Conservation (phyloP, 1,284 basidiomycete species). For the Ustilago hordei region DNA sequence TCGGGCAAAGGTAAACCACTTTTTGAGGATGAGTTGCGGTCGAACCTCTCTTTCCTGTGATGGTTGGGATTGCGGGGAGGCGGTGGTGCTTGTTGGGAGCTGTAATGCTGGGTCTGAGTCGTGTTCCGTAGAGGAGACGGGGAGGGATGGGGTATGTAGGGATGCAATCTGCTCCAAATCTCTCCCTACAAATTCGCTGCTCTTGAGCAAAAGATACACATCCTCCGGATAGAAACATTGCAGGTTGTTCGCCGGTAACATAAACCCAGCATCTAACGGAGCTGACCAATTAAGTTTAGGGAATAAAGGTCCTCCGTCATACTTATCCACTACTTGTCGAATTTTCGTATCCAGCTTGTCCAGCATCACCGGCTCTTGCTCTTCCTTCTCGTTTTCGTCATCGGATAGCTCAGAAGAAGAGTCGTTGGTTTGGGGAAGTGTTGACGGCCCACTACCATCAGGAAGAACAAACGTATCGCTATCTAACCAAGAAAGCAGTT, state of each 20-base stretch:
- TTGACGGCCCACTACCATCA: constrained; percentile 77
- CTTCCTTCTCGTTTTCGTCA: constrained; percentile 71
- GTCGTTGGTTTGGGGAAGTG: neutral
- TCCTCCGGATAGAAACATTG: constrained; percentile 89
- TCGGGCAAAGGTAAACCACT: constrained; percentile 87
- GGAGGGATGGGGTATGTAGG: neutral
- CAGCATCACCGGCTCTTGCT: constrained; percentile 35
- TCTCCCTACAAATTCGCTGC: constrained; percentile 87
- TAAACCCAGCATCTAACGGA: constrained; percentile 83
- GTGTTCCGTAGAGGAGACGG: neutral
- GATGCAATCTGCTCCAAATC: constrained; percentile 75
- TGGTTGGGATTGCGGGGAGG: neutral
- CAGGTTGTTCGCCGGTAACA: constrained; percentile 86
- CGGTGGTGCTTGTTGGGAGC: neutral
- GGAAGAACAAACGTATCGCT: constrained; percentile 84
- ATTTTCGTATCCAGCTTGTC: constrained; percentile 80
- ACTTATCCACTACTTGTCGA: constrained; percentile 76
- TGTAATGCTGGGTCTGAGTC: neutral
- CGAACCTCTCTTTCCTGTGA: neutral
- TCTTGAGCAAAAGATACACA: constrained; percentile 91
- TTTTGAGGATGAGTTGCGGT: constrained; percentile 83
- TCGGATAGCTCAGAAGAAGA: constrained; percentile 5
- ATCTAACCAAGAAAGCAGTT: constrained; percentile 81
- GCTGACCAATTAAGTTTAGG: constrained; percentile 76
- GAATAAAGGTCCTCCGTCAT: constrained; percentile 81